Evolutionary conservation across 148 eudicot genomes (phyloP).

Genomic region (Heliosperma pusillum): DNA sequence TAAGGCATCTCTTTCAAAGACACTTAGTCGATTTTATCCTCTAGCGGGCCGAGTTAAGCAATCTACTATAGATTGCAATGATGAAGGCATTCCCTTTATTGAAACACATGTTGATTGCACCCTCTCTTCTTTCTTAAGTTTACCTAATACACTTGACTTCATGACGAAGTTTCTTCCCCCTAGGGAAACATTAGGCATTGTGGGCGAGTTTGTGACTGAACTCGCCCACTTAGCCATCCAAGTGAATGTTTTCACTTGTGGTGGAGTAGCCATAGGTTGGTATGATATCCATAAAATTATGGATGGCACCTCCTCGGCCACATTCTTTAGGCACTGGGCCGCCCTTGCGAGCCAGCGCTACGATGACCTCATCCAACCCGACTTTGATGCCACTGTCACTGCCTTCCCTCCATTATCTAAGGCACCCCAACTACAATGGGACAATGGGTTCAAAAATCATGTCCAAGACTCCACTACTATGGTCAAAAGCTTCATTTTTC

Average conservation of each 20-base stretch:
- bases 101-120: conserved; percentile 14
- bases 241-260: conserved; percentile 14
- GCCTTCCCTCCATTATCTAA: conserved; percentile 18
- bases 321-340: conserved; percentile 20
- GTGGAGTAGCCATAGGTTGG: conserved; percentile 20
- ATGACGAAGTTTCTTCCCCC: conserved; percentile 7
- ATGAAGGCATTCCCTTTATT: conserved; percentile 19
- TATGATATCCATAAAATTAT: conserved; percentile 21
- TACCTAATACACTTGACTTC: not conserved
- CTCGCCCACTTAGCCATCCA: conserved; percentile 15
- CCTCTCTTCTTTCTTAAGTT: conserved; percentile 1
- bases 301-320: conserved; percentile 18
- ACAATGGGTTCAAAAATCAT: not conserved
- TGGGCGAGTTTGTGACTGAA: not conserved
- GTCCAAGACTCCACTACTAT: not conserved
- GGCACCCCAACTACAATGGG: conserved; percentile 3
- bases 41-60: conserved; percentile 20
- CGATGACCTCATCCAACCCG: not conserved
- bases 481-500: conserved; percentile 12
- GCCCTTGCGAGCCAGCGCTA: not conserved
- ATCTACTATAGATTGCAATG: conserved; percentile 12
- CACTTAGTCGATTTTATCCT: conserved; percentile 16
- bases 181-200: not conserved
- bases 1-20: conserved; percentile 9
- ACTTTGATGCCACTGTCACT: conserved; percentile 8